Conservation (phyloP, 2,329 filamentous ascomycete species). For the Neofusicoccum cordaticola region DNA sequence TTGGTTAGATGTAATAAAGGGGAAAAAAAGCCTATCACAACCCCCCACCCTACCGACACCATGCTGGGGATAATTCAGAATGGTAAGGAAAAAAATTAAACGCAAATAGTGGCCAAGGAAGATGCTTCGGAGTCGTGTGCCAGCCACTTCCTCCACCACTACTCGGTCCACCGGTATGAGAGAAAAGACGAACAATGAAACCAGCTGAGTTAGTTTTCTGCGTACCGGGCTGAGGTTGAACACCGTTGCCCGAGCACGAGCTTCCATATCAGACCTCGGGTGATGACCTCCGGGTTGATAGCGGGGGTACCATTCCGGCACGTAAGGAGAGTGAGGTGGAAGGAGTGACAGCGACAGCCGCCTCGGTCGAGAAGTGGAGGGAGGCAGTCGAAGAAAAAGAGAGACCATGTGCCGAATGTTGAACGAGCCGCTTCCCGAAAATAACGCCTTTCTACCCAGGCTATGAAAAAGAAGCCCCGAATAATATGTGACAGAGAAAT, state of each 20-base stretch:
- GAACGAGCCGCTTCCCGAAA: conserved; percentile 15
- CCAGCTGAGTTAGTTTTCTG: conserved; percentile 15
- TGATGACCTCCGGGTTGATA: conserved; percentile 13
- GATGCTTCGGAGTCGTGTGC: conserved; percentile 11
- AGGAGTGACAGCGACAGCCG: background rate
- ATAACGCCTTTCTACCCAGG: conserved; percentile 15
- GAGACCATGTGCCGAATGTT: conserved; percentile 15
- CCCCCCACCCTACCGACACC: conserved; percentile 15
- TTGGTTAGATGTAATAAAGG: conserved; percentile 1
- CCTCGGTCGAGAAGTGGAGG: background rate
- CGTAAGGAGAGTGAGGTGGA: conserved; percentile 11
- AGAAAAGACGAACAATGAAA: conserved; percentile 1
- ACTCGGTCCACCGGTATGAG: conserved; percentile 12
- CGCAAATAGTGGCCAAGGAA: conserved; percentile 14
- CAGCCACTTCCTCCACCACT: conserved; percentile 17
- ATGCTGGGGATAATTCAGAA: conserved; percentile 15
- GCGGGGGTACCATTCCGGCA: conserved; percentile 2
- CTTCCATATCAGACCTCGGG: conserved; percentile 13
- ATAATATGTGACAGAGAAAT: conserved; percentile 17
- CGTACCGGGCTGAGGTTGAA: conserved; percentile 4
- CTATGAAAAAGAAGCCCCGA: conserved; percentile 9
- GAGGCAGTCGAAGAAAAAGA: conserved; percentile 5
- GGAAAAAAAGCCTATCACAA: conserved; percentile 9
- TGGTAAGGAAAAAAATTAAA: conserved; percentile 3
- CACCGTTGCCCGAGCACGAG: conserved; percentile 2